Conservation (phyloP, 2,329 filamentous ascomycete genomes). For the Teratosphaeria pseudoeucalypti region DNA sequence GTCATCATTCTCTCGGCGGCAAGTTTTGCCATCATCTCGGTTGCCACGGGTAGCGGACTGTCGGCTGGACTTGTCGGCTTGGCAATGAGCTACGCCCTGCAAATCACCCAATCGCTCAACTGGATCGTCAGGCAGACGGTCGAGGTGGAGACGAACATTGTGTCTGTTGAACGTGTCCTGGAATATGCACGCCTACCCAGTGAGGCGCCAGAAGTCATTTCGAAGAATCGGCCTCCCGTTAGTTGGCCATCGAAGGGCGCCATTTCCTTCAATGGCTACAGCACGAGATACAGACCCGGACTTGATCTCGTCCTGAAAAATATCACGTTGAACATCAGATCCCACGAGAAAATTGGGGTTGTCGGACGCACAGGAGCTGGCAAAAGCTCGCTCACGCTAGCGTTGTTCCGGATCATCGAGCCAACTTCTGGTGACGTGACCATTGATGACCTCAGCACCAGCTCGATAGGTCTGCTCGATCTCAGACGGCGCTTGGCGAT, state of each 20-base stretch:
- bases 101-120: slow-evolving; percentile 94
- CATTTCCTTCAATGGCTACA: slow-evolving; percentile 87
- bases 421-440: slow-evolving; percentile 70
- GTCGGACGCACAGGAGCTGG: slow-evolving; percentile 93
- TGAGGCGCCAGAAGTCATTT: slow-evolving; percentile 89
- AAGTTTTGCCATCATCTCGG: slow-evolving; percentile 69
- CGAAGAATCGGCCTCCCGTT: slow-evolving; percentile 72
- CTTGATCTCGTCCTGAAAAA: slow-evolving; percentile 90
- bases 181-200: slow-evolving; percentile 87
- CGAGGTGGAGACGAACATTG: slow-evolving; percentile 99
- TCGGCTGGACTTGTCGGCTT: slow-evolving; percentile 74
- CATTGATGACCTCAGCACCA: slow-evolving; percentile 84
- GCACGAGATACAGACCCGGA: slow-evolving; percentile 80
- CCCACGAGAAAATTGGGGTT: slow-evolving; percentile 95
- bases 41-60: slow-evolving; percentile 55
- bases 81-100: slow-evolving; percentile 91
- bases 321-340: slow-evolving; percentile 82
- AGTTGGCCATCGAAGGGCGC: slow-evolving; percentile 87
- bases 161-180: slow-evolving; percentile 92
- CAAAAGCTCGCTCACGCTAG: slow-evolving; percentile 86
- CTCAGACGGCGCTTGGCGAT: slow-evolving; percentile 83
- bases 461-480: slow-evolving; percentile 79
- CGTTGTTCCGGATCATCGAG: slow-evolving; percentile 94
- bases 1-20: slow-evolving; percentile 85
- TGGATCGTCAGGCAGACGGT: slow-evolving; percentile 99